Base-by-base conservation (phyloP, 495 filamentous ascomycete species). In the Penicillium turbatum region DNA sequence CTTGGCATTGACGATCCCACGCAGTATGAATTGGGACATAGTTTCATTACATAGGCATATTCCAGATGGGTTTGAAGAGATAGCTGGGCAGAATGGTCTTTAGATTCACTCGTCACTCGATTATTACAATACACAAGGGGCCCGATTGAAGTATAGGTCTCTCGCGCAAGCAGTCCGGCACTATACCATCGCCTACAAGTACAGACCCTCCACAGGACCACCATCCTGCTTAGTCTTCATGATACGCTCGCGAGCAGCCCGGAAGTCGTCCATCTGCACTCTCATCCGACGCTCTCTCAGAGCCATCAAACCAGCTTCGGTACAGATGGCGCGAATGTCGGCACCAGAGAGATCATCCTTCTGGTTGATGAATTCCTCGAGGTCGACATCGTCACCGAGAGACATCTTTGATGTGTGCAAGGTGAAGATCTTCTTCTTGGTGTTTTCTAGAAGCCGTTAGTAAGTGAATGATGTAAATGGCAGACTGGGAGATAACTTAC, bases 341-440 rank as follows among this genome's bases (percentile, higher is more conserved):
- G 93, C 93, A 63, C 93, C 93, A 32, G 89, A 95, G 3, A 99
- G 80, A 66, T 99, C 93, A 62, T 99, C 93, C 77, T 99, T 99
- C 76, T 96, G 91, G 61, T 83, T 90, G 66, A 99, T 96, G 68
- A 99, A 97, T 73, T 99, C 93, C 59, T 97, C 93, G 40, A 99
- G 80, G 58, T 99, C 93, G 41, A 99, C 93, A 62, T 99, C 93
- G 58, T 88, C 83, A 65, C 87, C 88, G 38, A 97, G 82, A 12
- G 88, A 95, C 93, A 99, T 99, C 82, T 99, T 99, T 62, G 88
- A 92, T 15, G 93, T 99, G 74, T 99, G 93, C n/a, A 99, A 84
- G 21, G 86, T 89, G 75, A 99, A 99, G 66, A 99, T 99, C 85
- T 98, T 99, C 78, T 91, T 90, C 81, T 99, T 99, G 48, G 93